Conservation (phyloP, 352 stramenopile species). For the Globisporangium camurandrum region DNA sequence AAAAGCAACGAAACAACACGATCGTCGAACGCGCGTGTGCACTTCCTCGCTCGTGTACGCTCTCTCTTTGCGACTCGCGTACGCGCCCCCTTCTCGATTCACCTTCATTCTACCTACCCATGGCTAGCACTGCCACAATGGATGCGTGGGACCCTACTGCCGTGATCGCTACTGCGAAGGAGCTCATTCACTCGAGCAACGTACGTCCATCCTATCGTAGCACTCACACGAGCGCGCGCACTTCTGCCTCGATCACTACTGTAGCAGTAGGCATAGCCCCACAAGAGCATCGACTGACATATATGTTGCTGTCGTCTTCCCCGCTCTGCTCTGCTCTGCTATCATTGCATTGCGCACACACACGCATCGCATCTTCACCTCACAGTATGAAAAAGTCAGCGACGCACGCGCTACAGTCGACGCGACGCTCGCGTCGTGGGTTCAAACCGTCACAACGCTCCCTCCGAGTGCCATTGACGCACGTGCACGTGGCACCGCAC, state of each 20-base stretch:
- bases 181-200: conserved; percentile 69
- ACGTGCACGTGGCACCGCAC: conserved; percentile 12
- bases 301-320: no score
- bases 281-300: background rate
- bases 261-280: background rate
- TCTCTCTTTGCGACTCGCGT: no score
- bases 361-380: background rate
- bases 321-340: no score
- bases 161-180: conserved; percentile 54
- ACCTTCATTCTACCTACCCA: no score
- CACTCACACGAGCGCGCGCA: no score
- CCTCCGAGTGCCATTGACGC: conserved; percentile 10
- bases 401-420: conserved; percentile 51
- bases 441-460: conserved; percentile 10
- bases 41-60: no score
- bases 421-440: conserved; percentile 36
- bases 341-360: background rate
- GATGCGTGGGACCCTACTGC: conserved; percentile 35
- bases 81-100: no score
- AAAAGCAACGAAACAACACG: no score
- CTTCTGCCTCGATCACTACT: background rate
- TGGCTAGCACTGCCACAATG: no score
- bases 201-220: conserved; percentile 25
- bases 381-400: conserved; percentile 61
- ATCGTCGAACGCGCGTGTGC: no score